phyloP scores from a whole-genome alignment of 1,284 basidiomycete genomes.

The Leccinum solheimii region DNA sequence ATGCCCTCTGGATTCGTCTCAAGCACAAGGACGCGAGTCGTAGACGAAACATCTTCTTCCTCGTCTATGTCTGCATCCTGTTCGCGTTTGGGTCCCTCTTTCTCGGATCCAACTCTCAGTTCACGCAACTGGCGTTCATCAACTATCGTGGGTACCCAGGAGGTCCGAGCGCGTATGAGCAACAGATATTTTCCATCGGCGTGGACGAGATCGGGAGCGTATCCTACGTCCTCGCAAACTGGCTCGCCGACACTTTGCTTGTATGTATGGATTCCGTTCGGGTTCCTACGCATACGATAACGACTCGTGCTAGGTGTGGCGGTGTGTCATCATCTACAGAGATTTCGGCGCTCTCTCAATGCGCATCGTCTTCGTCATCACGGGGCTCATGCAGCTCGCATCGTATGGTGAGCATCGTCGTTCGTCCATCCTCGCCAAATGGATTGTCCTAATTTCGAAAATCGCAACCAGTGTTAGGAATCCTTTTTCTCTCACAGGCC shows the following conservation, averaged over 20 bases:
- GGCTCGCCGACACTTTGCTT: constrained; percentile 34
- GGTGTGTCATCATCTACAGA: constrained; percentile 31
- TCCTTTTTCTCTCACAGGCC: constrained; percentile 29
- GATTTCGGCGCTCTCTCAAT: constrained; percentile 18
- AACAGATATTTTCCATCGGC: constrained; percentile 25
- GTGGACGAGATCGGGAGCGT: constrained; percentile 29
- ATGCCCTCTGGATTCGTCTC: constrained; percentile 22
- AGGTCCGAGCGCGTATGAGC: constrained; percentile 25
- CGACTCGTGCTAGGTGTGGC: constrained; percentile 33
- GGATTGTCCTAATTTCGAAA: background rate
- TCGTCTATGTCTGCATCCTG: constrained; percentile 29
- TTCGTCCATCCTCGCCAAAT: background rate
- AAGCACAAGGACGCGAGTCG: constrained; percentile 11
- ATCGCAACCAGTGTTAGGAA: constrained; percentile 20
- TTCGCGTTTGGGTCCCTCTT: constrained; percentile 34
- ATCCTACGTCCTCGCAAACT: constrained; percentile 31
- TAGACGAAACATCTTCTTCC: constrained; percentile 20
- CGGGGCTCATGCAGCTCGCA: constrained; percentile 28
- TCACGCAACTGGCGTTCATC: constrained; percentile 36
- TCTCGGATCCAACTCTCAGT: constrained; percentile 28
- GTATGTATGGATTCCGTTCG: constrained; percentile 24
- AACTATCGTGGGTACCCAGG: constrained; percentile 36
- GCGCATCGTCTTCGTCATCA: constrained; percentile 16
- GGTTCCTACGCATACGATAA: background rate
- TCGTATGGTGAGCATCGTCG: constrained; percentile 23